phyloP scores from a whole-genome alignment of 1,139 yeast genomes.

The Scheffersomyces titani region DNA sequence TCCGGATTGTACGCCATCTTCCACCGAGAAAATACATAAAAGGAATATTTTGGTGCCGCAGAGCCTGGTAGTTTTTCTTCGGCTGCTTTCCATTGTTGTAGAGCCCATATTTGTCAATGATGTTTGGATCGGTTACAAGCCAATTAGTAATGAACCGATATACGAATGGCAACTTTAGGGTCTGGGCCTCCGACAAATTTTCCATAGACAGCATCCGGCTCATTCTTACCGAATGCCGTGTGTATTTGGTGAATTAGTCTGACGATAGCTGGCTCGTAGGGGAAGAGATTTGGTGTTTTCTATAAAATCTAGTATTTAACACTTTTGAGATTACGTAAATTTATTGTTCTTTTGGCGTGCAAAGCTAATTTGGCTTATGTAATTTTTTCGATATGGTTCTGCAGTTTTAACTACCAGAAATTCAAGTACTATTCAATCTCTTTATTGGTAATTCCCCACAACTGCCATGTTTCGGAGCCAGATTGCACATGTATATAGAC shows the following conservation, averaged over 20 bases:
- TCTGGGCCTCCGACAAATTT: background rate
- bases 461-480: background rate
- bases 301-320: background rate
- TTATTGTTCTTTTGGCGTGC: background rate
- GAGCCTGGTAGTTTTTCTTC: constrained; percentile 37
- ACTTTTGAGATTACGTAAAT: background rate
- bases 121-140: constrained; percentile 45
- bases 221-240: background rate
- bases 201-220: background rate
- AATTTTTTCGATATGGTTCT: background rate
- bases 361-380: background rate
- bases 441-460: background rate
- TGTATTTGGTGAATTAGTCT: background rate
- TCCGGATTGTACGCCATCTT: constrained; percentile 46
- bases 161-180: constrained; percentile 7
- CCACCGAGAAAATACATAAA: constrained; percentile 66
- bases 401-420: background rate
- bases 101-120: constrained; percentile 10
- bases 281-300: background rate
- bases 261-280: background rate
- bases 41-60: constrained; percentile 28
- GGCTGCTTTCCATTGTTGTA: constrained; percentile 5
- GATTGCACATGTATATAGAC: background rate
- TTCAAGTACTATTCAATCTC: background rate
- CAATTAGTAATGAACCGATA: constrained; percentile 39